A percentile compares a stretch with the other conserved stretches of the same genome.
These are phyloP conservation scores for Microcos paniculata DNA, from an alignment of 345 rosid species.

Conservation along the genomic window DNA sequence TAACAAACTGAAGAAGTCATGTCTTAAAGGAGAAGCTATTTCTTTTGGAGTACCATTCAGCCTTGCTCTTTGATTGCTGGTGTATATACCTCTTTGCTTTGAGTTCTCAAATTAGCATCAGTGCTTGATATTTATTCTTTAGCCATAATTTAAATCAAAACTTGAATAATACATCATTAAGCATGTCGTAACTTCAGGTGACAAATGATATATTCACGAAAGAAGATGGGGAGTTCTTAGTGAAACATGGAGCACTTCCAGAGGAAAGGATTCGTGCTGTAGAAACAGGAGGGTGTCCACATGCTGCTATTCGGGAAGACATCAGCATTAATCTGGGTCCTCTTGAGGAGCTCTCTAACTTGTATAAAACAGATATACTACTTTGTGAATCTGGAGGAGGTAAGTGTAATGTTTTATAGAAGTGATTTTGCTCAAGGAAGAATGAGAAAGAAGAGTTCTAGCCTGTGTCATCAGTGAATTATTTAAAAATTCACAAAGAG, in stretches of 20 bases:
- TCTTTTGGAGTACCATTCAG: background rate
- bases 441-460: background rate
- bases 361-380: constrained; percentile 82
- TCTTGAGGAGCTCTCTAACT: constrained; percentile 87
- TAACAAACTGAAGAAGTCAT: background rate
- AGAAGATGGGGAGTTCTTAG: constrained; percentile 96
- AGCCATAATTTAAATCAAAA: background rate
- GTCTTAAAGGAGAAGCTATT: background rate
- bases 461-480: background rate
- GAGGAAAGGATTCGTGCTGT: constrained; percentile 92
- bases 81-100: background rate
- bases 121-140: background rate
- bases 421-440: background rate
- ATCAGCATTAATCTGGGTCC: constrained; percentile 97
- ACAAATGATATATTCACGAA: constrained; percentile 97
- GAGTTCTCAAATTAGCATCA: background rate
- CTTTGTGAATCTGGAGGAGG: constrained; percentile 99
- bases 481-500: background rate
- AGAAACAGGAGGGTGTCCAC: constrained; percentile 97
- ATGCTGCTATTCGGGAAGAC: constrained; percentile 98
- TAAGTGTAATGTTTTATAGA: constrained; percentile 11
- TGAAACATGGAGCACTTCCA: constrained; percentile 87
- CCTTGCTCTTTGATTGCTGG: background rate
- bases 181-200: constrained; percentile 48
- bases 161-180: constrained; percentile 12